These are phyloP conservation scores for Cladophialophora exuberans DNA, from an alignment of 2,329 filamentous ascomycete genomes.

Conservation along the genomic window DNA sequence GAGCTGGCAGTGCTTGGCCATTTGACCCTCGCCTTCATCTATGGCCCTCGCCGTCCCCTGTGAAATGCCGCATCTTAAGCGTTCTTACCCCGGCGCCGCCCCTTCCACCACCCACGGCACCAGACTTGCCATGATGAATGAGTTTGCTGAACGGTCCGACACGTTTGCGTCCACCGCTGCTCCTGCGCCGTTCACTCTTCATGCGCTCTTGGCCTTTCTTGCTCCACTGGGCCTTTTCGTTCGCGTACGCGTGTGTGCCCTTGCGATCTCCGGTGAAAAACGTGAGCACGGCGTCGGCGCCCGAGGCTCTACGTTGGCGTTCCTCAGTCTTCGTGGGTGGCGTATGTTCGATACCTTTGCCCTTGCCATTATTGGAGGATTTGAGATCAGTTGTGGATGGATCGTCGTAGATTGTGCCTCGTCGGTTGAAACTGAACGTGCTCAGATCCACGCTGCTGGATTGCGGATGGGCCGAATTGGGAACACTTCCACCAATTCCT, in stretches of 20 bases:
- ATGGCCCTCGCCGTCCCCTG: background rate
- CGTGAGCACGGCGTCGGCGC: conserved; percentile 24
- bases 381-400: background rate
- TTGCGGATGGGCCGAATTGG: background rate
- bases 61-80: conserved; percentile 20
- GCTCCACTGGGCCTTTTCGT: conserved; percentile 26
- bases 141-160: conserved; percentile 25
- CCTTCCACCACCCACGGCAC: conserved; percentile 22
- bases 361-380: conserved; percentile 1
- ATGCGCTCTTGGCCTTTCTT: conserved; percentile 21
- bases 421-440: conserved; percentile 13
- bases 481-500: conserved; percentile 9
- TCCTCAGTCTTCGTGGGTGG: conserved; percentile 3
- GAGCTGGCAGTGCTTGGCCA: too few relatives aligned
- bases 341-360: conserved; percentile 7
- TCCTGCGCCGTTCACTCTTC: conserved; percentile 8
- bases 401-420: conserved; percentile 10
- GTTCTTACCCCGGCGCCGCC: conserved; percentile 23
- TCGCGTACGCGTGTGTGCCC: conserved; percentile 22
- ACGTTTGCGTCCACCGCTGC: conserved; percentile 5
- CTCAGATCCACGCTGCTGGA: conserved; percentile 13
- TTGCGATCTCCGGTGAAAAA: conserved; percentile 29
- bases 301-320: conserved; percentile 26
- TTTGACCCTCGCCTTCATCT: too few relatives aligned
- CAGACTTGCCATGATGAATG: conserved; percentile 10